A percentile compares a stretch with the other conserved stretches of the same genome.
phyloP scores from a whole-genome alignment of 2,329 filamentous ascomycete species.

The Coniochaeta hoffmannii region DNA sequence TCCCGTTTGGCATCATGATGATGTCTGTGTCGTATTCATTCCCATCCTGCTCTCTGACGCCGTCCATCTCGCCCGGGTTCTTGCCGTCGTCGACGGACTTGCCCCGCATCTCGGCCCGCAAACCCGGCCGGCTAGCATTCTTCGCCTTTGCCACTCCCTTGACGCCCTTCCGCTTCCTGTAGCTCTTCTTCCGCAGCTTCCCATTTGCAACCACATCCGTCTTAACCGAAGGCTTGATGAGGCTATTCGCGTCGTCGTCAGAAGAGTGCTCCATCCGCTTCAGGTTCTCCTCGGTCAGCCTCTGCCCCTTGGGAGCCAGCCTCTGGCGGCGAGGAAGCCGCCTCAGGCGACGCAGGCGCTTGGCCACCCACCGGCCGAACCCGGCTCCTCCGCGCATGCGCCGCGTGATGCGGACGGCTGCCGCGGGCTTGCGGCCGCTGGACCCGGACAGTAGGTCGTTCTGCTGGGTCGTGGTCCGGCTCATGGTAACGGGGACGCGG shows the following conservation, averaged over 20 bases:
- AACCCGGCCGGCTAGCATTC: not conserved
- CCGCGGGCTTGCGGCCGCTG: not conserved
- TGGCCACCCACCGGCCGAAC: not conserved
- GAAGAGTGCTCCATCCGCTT: not conserved
- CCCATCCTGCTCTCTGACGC: not conserved
- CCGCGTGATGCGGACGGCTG: not conserved
- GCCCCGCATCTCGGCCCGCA: not conserved
- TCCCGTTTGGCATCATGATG: not conserved
- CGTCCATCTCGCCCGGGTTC: not conserved
- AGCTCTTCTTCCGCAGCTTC: not conserved
- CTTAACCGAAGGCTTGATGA: no score
- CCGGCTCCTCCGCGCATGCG: not conserved
- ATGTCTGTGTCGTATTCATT: not conserved
- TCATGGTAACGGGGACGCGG: not conserved
- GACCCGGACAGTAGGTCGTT: not conserved
- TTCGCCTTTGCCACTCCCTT: not conserved
- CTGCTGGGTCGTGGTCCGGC: not conserved
- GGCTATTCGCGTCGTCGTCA: no score
- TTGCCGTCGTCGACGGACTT: not conserved
- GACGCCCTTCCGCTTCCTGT: not conserved
- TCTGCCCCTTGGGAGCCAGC: not conserved
- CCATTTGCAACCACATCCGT: not conserved
- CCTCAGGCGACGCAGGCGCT: not conserved
- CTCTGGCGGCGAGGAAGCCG: not conserved
- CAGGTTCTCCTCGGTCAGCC: not conserved